Conservation (phyloP, 495 filamentous ascomycete species). For the Podospora pseudocomata region DNA sequence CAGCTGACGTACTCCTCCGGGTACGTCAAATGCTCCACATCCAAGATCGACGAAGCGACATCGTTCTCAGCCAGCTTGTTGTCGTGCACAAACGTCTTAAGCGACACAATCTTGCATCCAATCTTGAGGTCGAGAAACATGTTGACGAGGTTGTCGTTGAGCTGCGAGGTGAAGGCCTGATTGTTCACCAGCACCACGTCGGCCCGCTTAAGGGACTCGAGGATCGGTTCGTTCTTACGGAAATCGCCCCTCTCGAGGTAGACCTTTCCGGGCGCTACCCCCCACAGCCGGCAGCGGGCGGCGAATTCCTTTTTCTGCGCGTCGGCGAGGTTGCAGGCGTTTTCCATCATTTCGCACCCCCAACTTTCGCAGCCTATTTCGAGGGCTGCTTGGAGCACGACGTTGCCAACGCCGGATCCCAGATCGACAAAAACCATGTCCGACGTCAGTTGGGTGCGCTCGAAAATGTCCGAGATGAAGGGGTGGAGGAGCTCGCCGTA, state of each 20-base stretch:
- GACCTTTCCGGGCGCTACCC: slow-evolving; percentile 73
- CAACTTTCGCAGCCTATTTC: slow-evolving; percentile 92
- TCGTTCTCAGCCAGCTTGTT: slow-evolving; percentile 49
- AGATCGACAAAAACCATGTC: slow-evolving; percentile 88
- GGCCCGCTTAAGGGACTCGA: slow-evolving; percentile 68
- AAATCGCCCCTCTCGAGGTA: slow-evolving; percentile 82
- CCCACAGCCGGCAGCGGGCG: slow-evolving; percentile 84
- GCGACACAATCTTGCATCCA: slow-evolving; percentile 74
- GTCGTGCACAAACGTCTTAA: slow-evolving; percentile 46
- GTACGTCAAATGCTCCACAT: slow-evolving; percentile 71
- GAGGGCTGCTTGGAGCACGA: slow-evolving; percentile 88
- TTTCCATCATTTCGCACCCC: slow-evolving; percentile 94
- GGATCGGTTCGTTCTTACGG: slow-evolving; percentile 65
- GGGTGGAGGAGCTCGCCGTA: slow-evolving; percentile 89
- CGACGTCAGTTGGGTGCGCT: slow-evolving; percentile 70
- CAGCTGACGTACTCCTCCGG: slow-evolving; percentile 85
- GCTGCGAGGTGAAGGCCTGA: slow-evolving; percentile 80
- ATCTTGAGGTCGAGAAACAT: slow-evolving; percentile 94
- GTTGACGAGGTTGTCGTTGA: slow-evolving; percentile 81
- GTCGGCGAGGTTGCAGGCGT: slow-evolving; percentile 78
- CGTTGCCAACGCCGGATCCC: slow-evolving; percentile 92
- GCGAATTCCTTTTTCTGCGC: slow-evolving; percentile 82
- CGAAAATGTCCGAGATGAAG: slow-evolving; percentile 76
- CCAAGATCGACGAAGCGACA: slow-evolving; percentile 69
- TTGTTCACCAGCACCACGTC: slow-evolving; percentile 97